Base-by-base conservation (phyloP, 108 stramenopile genomes). In the Bacterosira constricta region DNA sequence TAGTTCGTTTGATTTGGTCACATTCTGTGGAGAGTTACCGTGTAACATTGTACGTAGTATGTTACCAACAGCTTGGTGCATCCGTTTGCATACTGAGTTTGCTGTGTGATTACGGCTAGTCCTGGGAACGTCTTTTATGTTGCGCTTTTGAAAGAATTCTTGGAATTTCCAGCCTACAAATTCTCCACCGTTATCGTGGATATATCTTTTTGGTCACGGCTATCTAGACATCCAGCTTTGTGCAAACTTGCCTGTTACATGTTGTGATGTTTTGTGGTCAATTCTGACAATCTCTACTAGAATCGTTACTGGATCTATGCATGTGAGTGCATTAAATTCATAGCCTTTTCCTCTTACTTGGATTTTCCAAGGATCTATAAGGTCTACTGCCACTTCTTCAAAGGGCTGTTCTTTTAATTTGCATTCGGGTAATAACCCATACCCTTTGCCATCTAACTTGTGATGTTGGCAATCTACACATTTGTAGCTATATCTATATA, bases 221-320 rank as follows among this genome's bases (percentile, higher is more conserved):
- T 83, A 83, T 38, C 77, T 27, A 7, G 60, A 46, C 4, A 83
- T 25, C 82, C 82, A 83, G 11, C 20, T 26, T 42, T 77, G 75
- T 6, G 47, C 53, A 25, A 82, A 77, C n/a, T 62, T 54, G 3
- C 60, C 31, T 42, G 69, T 46, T 17, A 72, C 35, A 31, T 71
- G 75, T 20, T 7, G 23, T 10, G 56, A 6, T 2, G 54, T 57
- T 42, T 61, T 77, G 35, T 71, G 39, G 44, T 56, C 39, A n/a
- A 23, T 41, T 2, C 58, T 44, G 45, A 53, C 36, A 38, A 82
- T 23, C 35, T 85, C 84, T 3, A 69, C 39, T 20, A 85, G 54
- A 41, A 79, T 85, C 17, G 84, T 82, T 3, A 79, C 73, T 13
- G 69, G 41, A 37, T 83, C 77, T 18, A 78, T 83, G 17, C 66